These are phyloP conservation scores for Astragalus glycyphyllos DNA, from an alignment of 306 rosid genomes.

Conservation along the genomic window DNA sequence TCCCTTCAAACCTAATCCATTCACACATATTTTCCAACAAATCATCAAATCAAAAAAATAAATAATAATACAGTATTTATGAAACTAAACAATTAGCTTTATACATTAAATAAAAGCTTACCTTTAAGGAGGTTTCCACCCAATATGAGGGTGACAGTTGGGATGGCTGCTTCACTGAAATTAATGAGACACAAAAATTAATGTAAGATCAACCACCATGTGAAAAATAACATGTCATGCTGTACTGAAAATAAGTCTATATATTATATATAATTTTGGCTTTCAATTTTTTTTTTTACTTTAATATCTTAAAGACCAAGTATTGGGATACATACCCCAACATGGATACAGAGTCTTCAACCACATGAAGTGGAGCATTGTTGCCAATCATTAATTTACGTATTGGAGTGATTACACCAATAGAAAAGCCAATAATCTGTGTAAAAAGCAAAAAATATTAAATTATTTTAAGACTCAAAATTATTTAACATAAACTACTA, in stretches of 20 bases:
- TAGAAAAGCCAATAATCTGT: slow-evolving; percentile 67
- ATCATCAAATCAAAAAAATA: background rate
- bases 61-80: background rate
- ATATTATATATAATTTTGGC: too few relatives aligned
- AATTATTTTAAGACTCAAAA: slow-evolving; percentile 1
- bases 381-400: slow-evolving; percentile 60
- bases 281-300: background rate
- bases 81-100: slow-evolving; percentile 1
- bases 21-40: background rate
- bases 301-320: slow-evolving; percentile 17
- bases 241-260: slow-evolving; percentile 1
- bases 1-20: slow-evolving; percentile 68
- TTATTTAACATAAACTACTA: background rate
- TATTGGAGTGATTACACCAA: slow-evolving; percentile 65
- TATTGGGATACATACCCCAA: slow-evolving; percentile 63
- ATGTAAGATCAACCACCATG: slow-evolving; percentile 1
- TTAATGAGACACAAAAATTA: slow-evolving; percentile 3
- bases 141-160: slow-evolving; percentile 70
- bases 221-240: background rate
- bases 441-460: background rate
- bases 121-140: slow-evolving; percentile 91
- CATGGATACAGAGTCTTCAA: slow-evolving; percentile 66
- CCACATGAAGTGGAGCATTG: slow-evolving; percentile 73
- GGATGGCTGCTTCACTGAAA: slow-evolving; percentile 80
- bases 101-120: background rate